Conservation (phyloP, 2,329 filamentous ascomycete species). For the Diaporthe nobilis region DNA sequence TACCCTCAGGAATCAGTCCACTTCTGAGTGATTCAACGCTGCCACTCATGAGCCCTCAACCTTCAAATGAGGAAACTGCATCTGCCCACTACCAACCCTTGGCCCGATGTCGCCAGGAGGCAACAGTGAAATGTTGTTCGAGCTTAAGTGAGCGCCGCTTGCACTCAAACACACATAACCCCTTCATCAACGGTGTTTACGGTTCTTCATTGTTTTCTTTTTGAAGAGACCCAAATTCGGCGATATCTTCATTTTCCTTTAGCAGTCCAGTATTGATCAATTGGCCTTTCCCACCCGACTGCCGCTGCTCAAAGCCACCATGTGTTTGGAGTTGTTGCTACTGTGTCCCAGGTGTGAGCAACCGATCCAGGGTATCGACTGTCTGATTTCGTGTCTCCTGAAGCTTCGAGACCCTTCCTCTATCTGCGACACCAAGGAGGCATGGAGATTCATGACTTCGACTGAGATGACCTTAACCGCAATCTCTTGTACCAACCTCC, state of each 20-base stretch:
- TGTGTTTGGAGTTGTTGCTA: neutral
- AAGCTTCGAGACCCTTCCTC: too few relatives aligned
- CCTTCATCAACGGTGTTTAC: neutral
- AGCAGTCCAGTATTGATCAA: neutral
- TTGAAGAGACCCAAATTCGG: too few relatives aligned
- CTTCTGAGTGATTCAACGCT: neutral
- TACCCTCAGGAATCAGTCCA: neutral
- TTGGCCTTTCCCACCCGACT: neutral
- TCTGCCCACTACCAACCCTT: neutral
- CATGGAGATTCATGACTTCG: neutral
- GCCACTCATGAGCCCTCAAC: neutral
- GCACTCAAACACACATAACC: neutral
- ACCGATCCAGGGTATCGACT: neutral
- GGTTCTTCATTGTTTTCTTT: neutral
- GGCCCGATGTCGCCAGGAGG: neutral
- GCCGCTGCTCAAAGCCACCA: neutral
- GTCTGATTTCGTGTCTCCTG: neutral
- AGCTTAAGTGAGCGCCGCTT: neutral
- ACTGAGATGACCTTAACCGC: neutral
- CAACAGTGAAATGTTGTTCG: neutral
- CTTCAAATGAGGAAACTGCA: neutral
- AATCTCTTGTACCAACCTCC: neutral
- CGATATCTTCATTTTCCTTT: neutral
- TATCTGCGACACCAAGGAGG: too few relatives aligned
- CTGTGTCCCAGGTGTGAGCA: neutral